A percentile compares a stretch with the other conserved stretches of the same genome.
Conservation (phyloP, 208 protist genomes). For the Dictyostelium gargantuum region DNA sequence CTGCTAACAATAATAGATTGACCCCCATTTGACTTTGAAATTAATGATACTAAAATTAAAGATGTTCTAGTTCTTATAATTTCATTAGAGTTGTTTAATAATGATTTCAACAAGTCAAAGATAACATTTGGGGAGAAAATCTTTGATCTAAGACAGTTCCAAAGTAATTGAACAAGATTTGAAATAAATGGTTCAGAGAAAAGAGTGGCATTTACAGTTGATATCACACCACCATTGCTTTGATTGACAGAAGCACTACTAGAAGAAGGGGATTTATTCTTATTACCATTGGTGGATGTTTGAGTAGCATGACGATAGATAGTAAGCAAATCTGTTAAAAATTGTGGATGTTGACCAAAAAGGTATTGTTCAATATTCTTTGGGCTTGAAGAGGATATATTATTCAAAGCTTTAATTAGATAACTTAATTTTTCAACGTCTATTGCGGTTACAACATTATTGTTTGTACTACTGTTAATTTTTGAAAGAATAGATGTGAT, state of each 20-base stretch:
- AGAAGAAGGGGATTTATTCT: neutral
- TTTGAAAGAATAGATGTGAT: neutral
- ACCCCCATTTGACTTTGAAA: neutral
- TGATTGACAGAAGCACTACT: neutral
- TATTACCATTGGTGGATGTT: neutral
- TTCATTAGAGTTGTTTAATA: neutral
- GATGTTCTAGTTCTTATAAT: neutral
- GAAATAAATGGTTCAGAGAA: neutral
- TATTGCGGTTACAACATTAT: too few relatives aligned
- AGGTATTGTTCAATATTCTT: neutral
- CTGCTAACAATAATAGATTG: neutral
- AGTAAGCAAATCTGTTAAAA: neutral
- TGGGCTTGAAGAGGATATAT: slow-evolving; percentile 3
- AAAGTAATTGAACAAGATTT: slow-evolving; percentile 17
- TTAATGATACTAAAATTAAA: neutral
- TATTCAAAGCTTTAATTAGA: neutral
- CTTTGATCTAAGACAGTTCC: neutral
- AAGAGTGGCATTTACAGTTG: neutral
- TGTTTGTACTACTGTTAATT: neutral
- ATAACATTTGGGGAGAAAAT: neutral
- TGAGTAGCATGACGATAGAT: neutral
- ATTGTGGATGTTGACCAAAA: neutral
- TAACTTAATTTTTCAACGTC: neutral
- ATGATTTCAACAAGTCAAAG: neutral
- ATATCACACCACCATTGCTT: neutral